phyloP scores from a whole-genome alignment of 2,329 filamentous ascomycete genomes.

The Fusarium continuum region DNA sequence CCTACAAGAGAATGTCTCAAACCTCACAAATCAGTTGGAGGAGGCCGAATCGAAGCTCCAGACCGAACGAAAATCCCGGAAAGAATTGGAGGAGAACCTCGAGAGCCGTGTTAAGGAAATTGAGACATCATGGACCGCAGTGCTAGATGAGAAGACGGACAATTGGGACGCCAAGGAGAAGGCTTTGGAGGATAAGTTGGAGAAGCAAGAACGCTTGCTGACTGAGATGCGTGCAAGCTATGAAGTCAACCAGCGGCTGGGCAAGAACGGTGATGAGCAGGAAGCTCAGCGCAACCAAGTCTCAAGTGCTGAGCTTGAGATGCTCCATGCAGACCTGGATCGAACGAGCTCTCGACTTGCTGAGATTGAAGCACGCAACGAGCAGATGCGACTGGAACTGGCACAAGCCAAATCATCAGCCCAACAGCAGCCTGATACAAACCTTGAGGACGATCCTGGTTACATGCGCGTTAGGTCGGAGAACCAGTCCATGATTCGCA shows the following conservation, averaged over 20 bases:
- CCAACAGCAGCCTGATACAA: constrained; percentile 66
- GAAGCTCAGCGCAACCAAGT: constrained; percentile 70
- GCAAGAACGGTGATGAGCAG: constrained; percentile 72
- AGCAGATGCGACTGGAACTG: constrained; percentile 88
- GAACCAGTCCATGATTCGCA: constrained; percentile 90
- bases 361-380: constrained; percentile 92
- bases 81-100: constrained; percentile 78
- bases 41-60: constrained; percentile 84
- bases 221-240: constrained; percentile 97
- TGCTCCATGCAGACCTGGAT: constrained; percentile 91
- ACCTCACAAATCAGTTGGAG: constrained; percentile 82
- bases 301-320: constrained; percentile 89
- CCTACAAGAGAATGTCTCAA: constrained; percentile 79
- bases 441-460: constrained; percentile 86
- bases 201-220: constrained; percentile 89
- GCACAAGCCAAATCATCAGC: constrained; percentile 82
- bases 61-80: constrained; percentile 75
- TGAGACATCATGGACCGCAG: constrained; percentile 87
- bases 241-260: constrained; percentile 92
- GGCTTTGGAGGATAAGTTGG: constrained; percentile 88
- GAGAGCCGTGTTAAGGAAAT: constrained; percentile 88
- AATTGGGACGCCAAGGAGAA: constrained; percentile 97
- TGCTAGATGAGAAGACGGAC: constrained; percentile 90
- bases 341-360: constrained; percentile 86
- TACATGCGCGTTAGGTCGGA: constrained; percentile 91